Evolutionary conservation across 2,329 filamentous ascomycete species (phyloP), one percentile per base, ranked within the genome.

Genomic region (Ceratocystis huliohia): DNA sequence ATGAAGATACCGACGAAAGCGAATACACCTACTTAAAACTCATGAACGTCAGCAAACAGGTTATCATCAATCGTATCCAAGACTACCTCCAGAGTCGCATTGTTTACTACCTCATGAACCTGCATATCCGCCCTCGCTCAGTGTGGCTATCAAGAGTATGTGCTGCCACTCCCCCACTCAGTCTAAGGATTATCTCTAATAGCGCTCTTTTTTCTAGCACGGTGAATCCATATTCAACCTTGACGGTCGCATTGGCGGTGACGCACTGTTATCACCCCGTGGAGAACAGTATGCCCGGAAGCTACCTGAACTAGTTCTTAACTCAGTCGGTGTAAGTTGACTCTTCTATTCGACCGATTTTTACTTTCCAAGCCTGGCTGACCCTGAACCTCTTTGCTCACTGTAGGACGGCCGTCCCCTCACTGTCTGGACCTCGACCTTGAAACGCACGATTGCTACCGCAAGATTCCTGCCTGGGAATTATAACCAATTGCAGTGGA

Each of bases 401-500:
- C 65, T 64, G 63, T 17, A 85, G 83, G 82, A 82, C 68, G 81
- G 84, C 70, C 82, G 82, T 6, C 82, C 82, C 17, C 75, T 85
- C 41, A 85, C 82, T 0, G 83, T 85, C 44, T 85, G 82, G 82
- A 85, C 83, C 1, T 85, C 83, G 6, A 83, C 82, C 7, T 75
- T 88, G 33, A 87, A 81, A 74, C 88, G 94, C 68, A 99, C 94
- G 15, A 96, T 96, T 71, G 88, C 94, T 70, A 97, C 93, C 0
- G 88, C 93, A 15, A 87, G 89, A 63, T 90, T 89, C 77, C 84
- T 99, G 1, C 87, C 89, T 1, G 77, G 81, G 13, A 82, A 89
- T 68, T 96, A 93, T 76, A 93, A 96, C 74, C 95, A 96, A 75
- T 82, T 99, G 15, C 91, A 96, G 76, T 99, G 94, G 94, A 99